Evolutionary conservation across 2,329 filamentous ascomycete species (phyloP).

Genomic region (Calonectria multiphialidica): DNA sequence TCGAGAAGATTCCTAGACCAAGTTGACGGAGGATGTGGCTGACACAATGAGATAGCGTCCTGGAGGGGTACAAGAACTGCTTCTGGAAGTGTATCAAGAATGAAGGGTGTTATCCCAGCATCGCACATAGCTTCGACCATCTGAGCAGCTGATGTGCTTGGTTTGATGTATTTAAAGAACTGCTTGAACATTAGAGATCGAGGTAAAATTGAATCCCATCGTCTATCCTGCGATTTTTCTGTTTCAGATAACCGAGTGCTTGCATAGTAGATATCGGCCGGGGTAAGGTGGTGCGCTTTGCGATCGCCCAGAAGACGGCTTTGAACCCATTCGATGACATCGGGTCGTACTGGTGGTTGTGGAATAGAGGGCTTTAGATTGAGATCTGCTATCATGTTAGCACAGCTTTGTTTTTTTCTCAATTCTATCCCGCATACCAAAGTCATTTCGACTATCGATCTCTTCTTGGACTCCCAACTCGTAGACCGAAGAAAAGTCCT

Average conservation of each 20-base stretch:
- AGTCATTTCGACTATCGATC: slow-evolving; percentile 52
- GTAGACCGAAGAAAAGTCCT: slow-evolving; percentile 60
- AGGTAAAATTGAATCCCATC: slow-evolving; percentile 67
- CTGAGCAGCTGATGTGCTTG: slow-evolving; percentile 65
- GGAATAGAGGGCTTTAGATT: slow-evolving; percentile 48
- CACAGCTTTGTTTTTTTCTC: not conserved
- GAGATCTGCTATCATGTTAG: slow-evolving; percentile 44
- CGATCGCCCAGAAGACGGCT: slow-evolving; percentile 55
- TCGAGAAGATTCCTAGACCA: slow-evolving; percentile 81
- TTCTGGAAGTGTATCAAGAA: slow-evolving; percentile 88
- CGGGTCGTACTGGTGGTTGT: slow-evolving; percentile 50
- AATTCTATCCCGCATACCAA: slow-evolving; percentile 47
- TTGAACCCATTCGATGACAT: slow-evolving; percentile 68
- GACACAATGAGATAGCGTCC: slow-evolving; percentile 87
- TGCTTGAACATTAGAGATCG: slow-evolving; percentile 78
- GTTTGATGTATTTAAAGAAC: slow-evolving; percentile 71
- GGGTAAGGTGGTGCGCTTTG: slow-evolving; percentile 54
- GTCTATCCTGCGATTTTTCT: slow-evolving; percentile 50
- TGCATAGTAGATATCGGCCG: slow-evolving; percentile 59
- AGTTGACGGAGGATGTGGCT: slow-evolving; percentile 81
- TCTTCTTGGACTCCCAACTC: slow-evolving; percentile 66
- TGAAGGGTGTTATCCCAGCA: slow-evolving; percentile 73
- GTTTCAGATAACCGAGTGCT: slow-evolving; percentile 50
- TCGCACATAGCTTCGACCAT: slow-evolving; percentile 81
- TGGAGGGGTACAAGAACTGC: slow-evolving; percentile 83